phyloP scores from a whole-genome alignment of 176 grass and related monocot species.

The Neostapfia colusana region DNA sequence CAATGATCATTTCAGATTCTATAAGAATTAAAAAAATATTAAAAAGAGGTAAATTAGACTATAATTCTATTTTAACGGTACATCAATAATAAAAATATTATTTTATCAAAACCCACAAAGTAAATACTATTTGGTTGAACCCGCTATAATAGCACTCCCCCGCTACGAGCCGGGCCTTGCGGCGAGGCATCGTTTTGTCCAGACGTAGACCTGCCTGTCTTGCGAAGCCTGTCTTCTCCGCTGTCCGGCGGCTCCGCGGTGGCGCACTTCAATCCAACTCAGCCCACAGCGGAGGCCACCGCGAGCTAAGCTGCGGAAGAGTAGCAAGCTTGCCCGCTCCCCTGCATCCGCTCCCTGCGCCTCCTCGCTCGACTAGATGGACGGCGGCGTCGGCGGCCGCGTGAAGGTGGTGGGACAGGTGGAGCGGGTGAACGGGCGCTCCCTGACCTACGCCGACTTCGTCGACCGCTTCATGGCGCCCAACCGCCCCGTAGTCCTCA shows the following conservation, averaged over 20 bases:
- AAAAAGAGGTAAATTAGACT: too few relatives aligned
- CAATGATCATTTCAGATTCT: too few relatives aligned
- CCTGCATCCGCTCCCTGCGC: background rate
- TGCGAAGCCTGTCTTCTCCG: background rate
- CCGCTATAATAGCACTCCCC: too few relatives aligned
- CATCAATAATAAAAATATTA: too few relatives aligned
- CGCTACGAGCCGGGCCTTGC: too few relatives aligned
- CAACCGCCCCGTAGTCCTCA: constrained; percentile 77
- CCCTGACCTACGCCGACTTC: constrained; percentile 65
- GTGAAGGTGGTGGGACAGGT: constrained; percentile 67
- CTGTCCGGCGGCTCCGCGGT: background rate
- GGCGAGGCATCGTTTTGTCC: background rate
- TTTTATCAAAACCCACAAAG: too few relatives aligned
- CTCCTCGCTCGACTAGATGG: background rate
- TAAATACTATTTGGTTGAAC: too few relatives aligned
- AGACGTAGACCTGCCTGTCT: background rate
- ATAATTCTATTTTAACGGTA: too few relatives aligned
- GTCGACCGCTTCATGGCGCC: constrained; percentile 65
- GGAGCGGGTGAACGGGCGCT: constrained; percentile 62
- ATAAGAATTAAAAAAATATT: too few relatives aligned
- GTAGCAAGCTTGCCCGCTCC: background rate
- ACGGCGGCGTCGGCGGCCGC: constrained; percentile 30
- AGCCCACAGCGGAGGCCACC: background rate
- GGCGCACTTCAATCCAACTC: constrained; percentile 1
- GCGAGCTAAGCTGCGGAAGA: background rate